phyloP scores from a whole-genome alignment of 2,329 filamentous ascomycete genomes.

The Penicillium sp. region DNA sequence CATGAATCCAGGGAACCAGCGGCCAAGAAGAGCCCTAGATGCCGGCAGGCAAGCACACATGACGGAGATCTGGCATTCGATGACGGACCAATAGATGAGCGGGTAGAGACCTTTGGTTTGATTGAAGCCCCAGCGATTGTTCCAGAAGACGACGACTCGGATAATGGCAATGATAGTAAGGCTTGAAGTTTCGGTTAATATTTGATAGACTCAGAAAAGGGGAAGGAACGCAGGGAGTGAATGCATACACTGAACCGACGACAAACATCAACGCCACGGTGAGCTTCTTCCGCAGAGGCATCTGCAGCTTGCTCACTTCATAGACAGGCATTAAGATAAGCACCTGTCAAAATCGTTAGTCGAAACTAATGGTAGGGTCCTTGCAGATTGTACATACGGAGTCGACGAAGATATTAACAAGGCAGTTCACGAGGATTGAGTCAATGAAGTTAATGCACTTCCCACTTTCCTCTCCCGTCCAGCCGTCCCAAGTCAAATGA shows the following conservation, averaged over 20 bases:
- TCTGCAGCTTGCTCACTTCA: constrained; percentile 20
- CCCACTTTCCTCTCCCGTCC: constrained; percentile 12
- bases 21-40: constrained; percentile 22
- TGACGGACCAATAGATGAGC: constrained; percentile 30
- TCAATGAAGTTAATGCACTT: constrained; percentile 21
- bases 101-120: constrained; percentile 23
- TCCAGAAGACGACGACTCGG: constrained; percentile 28
- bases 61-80: constrained; percentile 28
- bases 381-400: not conserved
- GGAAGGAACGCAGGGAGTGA: not conserved
- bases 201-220: not conserved
- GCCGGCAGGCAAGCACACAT: constrained; percentile 29
- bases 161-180: constrained; percentile 27
- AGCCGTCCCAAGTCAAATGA: not conserved
- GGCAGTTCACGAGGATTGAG: constrained; percentile 18
- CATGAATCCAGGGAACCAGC: constrained; percentile 18
- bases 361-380: not conserved
- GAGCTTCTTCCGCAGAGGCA: constrained; percentile 19
- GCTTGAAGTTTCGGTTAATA: constrained; percentile 8
- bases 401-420: constrained; percentile 25
- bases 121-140: constrained; percentile 23
- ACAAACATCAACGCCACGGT: constrained; percentile 18
- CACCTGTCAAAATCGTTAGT: not conserved
- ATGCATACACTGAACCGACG: constrained; percentile 17
- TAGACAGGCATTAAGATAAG: constrained; percentile 20